Base-by-base conservation (phyloP, 2,329 filamentous ascomycete genomes). In the Monosporascus sp. region DNA sequence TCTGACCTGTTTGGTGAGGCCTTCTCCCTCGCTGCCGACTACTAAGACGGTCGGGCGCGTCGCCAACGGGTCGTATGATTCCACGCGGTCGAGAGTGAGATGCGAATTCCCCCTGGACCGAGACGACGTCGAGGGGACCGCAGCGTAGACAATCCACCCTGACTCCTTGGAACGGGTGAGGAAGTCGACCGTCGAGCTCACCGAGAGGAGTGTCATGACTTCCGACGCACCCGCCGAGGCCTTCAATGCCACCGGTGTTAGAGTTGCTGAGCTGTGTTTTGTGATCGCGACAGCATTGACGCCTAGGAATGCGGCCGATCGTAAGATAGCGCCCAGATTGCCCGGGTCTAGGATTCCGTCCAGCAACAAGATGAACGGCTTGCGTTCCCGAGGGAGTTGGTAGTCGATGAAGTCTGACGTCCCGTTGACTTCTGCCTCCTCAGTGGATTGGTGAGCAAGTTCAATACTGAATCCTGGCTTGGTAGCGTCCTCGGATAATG, bases 301-400 rank as follows among this genome's bases (percentile, higher is more conserved):
- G 22, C 93, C 93, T n/a, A 97, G 81, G 69, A 94, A 97, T 64
- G 90, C 88, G 2, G 91, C 90, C 6, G 90, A 90, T 37, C 94
- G 88, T 44, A 97, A 78, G 54, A 97, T 93, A 22, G 86, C 90
- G 42, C 94, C 94, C 1, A 97, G 75, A 65, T 99, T 99, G 25
- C 90, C 91, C 0, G 91, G 88, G 64, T 99, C 93, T 9, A 90
- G 73, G 38, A 95, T 85, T 51, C 86, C 82, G 60, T 94, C 86
- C 2, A 94, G 74, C 34, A 93, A 72, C 2, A 95, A 73, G 8
- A 95, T 76, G 31, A 95, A 77, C 0, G 90, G 90, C 49, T 85
- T 81, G 51, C 82, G 61, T 65, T 64, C n/a, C 65, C 63, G 25
- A 67, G 68, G 52, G 73, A 76, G 22, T 60, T 60, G 44, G 57